phyloP scores from a whole-genome alignment of 345 rosid species.

The Boechera stricta region DNA sequence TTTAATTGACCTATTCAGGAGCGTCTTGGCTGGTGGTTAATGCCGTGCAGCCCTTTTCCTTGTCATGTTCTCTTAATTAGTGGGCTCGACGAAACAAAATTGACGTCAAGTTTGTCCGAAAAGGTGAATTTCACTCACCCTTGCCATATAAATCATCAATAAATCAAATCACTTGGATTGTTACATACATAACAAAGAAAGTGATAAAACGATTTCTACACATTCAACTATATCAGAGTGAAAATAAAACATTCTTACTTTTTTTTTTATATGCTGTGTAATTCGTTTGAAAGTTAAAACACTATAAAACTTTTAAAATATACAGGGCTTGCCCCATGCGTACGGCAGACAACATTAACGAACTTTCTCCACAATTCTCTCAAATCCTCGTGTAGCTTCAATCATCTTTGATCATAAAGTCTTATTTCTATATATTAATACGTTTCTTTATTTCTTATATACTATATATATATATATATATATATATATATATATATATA shows the following conservation, averaged over 20 bases:
- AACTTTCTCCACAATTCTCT: conserved; percentile 47
- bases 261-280: not conserved
- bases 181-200: not conserved
- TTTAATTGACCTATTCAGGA: not conserved
- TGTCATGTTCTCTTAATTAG: not conserved
- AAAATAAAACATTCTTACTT: not conserved
- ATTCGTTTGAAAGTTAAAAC: not conserved
- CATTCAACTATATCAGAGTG: not conserved
- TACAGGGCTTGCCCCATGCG: conserved; percentile 8
- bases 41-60: not conserved
- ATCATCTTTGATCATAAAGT: not conserved
- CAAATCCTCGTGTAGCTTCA: conserved; percentile 37
- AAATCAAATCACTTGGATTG: not conserved
- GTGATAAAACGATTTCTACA: conserved; percentile 3
- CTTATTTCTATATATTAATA: not conserved
- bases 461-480: not conserved
- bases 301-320: not conserved
- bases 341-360: conserved; percentile 40
- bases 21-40: not conserved
- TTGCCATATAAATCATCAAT: not conserved
- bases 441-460: no score
- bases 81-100: not conserved
- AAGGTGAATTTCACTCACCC: not conserved
- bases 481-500: not conserved
- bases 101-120: not conserved